Base-by-base conservation (phyloP, 805 yeast genomes). In the Candida silvicultrix region DNA sequence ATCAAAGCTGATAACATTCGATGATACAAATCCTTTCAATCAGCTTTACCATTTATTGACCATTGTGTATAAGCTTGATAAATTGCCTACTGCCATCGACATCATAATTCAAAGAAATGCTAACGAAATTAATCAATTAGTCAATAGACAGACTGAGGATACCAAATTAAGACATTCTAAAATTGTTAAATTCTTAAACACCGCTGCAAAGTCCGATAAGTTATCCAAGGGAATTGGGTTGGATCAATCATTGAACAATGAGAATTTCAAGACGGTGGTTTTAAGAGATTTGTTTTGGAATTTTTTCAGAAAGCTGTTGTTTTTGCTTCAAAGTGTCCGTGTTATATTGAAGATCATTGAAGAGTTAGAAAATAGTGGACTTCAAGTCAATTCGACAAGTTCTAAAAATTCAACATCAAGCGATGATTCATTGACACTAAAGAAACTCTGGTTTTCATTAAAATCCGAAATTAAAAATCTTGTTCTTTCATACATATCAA, bases 261-360 rank as follows among this genome's bases (percentile, higher is more conserved):
- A 74, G 48, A 83, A 80, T 48, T 68, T 73, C 11, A 63, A 78
- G 12, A 75, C 81, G 0, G 62, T 74, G 0, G 73, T 87, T 1
- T 65, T 89, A 29, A 79, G 82, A 51, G 89, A 87, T 50, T 71
- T 89, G 37, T 84, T 85, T 51, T 79, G 85, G 62, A 71, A 80
- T 9, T 70, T 88, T n/a, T 89, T 85, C 56, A 68, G 78, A 25
- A 81, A 80, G 59, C 63, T 80, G 44, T 64, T 83, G 37, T 72
- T 80, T 21, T 79, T 85, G 5, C 63, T 88, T 18, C 94, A 87
- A 65, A 75, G 78, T 21, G 89, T 87, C 58, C 71, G 83, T 28
- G 81, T 83, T 2, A 72, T 89, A 5, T 68, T 69, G 49, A 89
- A 82, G 50, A 74, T 85, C 14, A 69, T 76, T 7, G 65, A 67